These are phyloP conservation scores for Fraxinus velutina DNA, from an alignment of 305 asterid species.

Conservation along the genomic window DNA sequence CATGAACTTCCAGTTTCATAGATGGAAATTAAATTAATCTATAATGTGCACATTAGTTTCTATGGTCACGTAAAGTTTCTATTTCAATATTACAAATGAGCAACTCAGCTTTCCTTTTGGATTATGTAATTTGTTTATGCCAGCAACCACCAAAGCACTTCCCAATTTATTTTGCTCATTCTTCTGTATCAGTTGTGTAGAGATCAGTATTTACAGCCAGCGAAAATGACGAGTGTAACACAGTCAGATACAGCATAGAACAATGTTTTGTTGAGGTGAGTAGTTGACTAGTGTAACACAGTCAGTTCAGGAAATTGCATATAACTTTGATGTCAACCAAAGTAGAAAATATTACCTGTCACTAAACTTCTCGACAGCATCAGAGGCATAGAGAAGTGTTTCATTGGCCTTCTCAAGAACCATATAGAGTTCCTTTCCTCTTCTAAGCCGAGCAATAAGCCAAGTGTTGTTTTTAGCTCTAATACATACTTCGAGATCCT, in stretches of 20 bases:
- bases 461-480: constrained; percentile 93
- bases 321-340: constrained; percentile 20
- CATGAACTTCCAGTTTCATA: not conserved
- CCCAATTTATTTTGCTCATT: not conserved
- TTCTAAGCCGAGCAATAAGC: constrained; percentile 71
- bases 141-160: not conserved
- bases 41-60: not conserved
- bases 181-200: not conserved
- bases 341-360: constrained; percentile 54
- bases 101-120: not conserved
- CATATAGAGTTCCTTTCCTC: constrained; percentile 90
- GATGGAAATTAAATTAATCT: not conserved
- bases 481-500: constrained; percentile 73
- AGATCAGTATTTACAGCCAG: not conserved
- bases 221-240: not conserved
- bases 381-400: constrained; percentile 87
- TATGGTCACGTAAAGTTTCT: not conserved
- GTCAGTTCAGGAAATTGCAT: not conserved
- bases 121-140: not conserved
- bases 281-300: not conserved
- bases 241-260: not conserved
- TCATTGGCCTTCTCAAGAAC: constrained; percentile 95
- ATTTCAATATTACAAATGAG: not conserved
- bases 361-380: constrained; percentile 85
- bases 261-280: not conserved